Evolutionary conservation across 768 basidiomycete species (phyloP).

Genomic region (Daedaleopsis nitida): DNA sequence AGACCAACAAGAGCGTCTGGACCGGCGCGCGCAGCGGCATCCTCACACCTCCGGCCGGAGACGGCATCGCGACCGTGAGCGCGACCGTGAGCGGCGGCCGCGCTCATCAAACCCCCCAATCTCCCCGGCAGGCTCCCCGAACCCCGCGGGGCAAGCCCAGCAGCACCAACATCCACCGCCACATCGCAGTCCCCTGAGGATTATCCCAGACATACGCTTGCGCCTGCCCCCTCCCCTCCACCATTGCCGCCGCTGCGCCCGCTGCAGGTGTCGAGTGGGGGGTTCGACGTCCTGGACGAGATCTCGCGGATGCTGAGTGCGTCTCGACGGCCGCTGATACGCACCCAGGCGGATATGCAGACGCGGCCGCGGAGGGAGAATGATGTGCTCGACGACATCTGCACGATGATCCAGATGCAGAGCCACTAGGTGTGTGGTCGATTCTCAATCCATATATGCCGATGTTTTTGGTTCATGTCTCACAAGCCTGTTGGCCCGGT

Average conservation of each 20-base stretch:
- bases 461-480: too few relatives aligned
- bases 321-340: constrained; percentile 4
- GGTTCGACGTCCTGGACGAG: constrained; percentile 11
- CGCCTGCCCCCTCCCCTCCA: constrained; percentile 3
- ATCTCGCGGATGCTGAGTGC: constrained; percentile 9
- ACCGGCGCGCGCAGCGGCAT: constrained; percentile 2
- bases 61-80: constrained; percentile 7
- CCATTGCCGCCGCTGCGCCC: constrained; percentile 4
- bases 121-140: neutral
- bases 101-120: neutral
- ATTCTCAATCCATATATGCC: neutral
- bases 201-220: neutral
- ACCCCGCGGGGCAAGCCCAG: neutral
- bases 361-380: neutral
- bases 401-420: constrained; percentile 9
- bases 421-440: neutral
- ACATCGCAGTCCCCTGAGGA: neutral
- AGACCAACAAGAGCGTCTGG: constrained; percentile 7
- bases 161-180: neutral
- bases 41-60: neutral
- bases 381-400: constrained; percentile 16
- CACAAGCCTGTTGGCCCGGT: too few relatives aligned
- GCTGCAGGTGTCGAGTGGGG: neutral
- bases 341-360: neutral
- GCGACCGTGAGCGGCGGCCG: constrained; percentile 8